Conservation (phyloP, 2,329 filamentous ascomycete genomes). For the Nigrospora oryzae region DNA sequence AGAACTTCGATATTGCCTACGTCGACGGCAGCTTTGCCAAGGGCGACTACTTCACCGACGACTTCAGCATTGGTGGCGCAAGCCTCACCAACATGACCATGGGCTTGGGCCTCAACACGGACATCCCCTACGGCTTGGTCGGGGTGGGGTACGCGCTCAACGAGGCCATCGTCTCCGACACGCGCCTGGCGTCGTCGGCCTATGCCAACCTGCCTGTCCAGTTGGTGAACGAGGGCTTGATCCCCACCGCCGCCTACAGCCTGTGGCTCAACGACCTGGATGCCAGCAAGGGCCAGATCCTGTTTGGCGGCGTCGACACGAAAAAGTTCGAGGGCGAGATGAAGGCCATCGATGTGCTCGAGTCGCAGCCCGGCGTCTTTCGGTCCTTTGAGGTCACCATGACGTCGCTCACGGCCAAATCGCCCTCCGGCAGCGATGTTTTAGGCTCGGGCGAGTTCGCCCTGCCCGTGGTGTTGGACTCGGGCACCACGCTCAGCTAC, state of each 20-base stretch:
- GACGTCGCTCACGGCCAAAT: conserved; percentile 37
- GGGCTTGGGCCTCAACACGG: conserved; percentile 46
- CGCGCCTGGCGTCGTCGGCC: conserved; percentile 12
- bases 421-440: conserved; percentile 38
- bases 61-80: conserved; percentile 44
- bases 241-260: conserved; percentile 62
- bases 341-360: conserved; percentile 50
- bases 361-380: conserved; percentile 25
- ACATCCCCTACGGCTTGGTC: conserved; percentile 48
- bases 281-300: conserved; percentile 58
- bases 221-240: conserved; percentile 53
- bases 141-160: conserved; percentile 52
- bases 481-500: conserved; percentile 57
- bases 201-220: conserved; percentile 57
- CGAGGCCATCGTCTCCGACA: conserved; percentile 34
- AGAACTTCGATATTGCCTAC: conserved; percentile 50
- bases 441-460: conserved; percentile 34
- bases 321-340: conserved; percentile 62
- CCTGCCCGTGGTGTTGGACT: conserved; percentile 58
- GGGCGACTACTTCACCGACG: conserved; percentile 52
- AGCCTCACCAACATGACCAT: conserved; percentile 47
- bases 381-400: conserved; percentile 40
- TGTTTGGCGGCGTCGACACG: conserved; percentile 77
- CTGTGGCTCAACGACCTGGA: conserved; percentile 56
- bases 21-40: conserved; percentile 48